Conservation (phyloP, 2,329 filamentous ascomycete species). For the Talaromyces sp. region DNA sequence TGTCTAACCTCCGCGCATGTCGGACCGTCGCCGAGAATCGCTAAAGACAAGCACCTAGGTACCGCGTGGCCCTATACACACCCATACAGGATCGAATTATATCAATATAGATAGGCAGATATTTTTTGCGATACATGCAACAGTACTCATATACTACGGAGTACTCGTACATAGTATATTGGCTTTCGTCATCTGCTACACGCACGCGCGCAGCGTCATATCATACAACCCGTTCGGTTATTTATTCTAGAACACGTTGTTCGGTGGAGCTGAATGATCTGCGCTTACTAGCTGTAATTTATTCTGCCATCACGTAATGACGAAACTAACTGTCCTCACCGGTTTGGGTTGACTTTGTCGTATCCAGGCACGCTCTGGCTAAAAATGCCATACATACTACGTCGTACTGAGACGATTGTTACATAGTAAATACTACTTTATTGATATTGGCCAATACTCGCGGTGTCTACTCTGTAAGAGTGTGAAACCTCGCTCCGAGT, state of each 20-base stretch:
- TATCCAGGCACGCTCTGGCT: neutral
- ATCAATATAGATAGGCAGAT: neutral
- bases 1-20: neutral
- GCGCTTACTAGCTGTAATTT: slow-evolving; percentile 4
- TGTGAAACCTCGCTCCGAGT: neutral
- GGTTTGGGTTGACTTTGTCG: neutral
- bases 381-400: too few species aligned
- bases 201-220: too few species aligned
- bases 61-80: neutral
- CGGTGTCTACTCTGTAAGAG: neutral
- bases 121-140: too few species aligned
- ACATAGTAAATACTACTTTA: neutral
- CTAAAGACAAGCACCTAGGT: neutral
- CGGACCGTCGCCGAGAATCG: neutral
- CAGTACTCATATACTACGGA: too few species aligned
- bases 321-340: neutral
- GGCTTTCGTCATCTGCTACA: neutral
- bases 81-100: too few species aligned
- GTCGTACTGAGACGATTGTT: neutral
- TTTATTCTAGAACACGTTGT: slow-evolving; percentile 4
- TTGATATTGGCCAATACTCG: neutral
- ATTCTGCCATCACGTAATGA: neutral
- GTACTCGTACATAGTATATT: neutral
- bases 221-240: neutral
- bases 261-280: slow-evolving; percentile 7